Evolutionary conservation across 2,329 filamentous ascomycete genomes (phyloP).

Genomic region (Colletotrichum shisoi): DNA sequence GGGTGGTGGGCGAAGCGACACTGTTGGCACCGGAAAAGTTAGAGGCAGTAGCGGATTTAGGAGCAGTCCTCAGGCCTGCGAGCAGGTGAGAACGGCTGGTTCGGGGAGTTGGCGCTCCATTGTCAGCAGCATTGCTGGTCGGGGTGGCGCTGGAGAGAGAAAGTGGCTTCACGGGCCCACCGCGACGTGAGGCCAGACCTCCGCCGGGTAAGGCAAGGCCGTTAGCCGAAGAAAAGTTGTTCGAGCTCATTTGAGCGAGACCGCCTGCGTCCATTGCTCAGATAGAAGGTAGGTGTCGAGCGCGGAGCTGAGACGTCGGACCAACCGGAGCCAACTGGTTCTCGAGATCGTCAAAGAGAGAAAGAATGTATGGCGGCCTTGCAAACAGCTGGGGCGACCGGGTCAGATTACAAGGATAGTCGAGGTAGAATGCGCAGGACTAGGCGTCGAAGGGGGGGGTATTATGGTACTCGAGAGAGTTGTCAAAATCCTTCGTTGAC

Average conservation of each 20-base stretch:
- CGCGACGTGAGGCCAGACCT: constrained; percentile 83
- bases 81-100: constrained; percentile 95
- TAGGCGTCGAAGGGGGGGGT: constrained; percentile 31
- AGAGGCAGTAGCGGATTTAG: constrained; percentile 79
- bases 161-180: constrained; percentile 89
- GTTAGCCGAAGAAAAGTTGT: constrained; percentile 74
- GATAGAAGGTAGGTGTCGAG: constrained; percentile 36
- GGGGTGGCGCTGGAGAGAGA: constrained; percentile 77
- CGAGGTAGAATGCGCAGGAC: constrained; percentile 23
- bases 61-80: constrained; percentile 89
- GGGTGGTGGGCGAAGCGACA: constrained; percentile 54
- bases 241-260: constrained; percentile 99
- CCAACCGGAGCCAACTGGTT: constrained; percentile 22
- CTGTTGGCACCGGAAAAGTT: constrained; percentile 70
- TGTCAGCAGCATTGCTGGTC: constrained; percentile 71
- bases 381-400: constrained; percentile 34
- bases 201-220: constrained; percentile 78
- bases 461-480: constrained; percentile 40
- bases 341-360: constrained; percentile 25
- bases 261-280: constrained; percentile 90
- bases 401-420: constrained; percentile 41
- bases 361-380: constrained; percentile 36
- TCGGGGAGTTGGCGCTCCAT: constrained; percentile 79
- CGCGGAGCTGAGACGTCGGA: constrained; percentile 24
- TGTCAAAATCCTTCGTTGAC: constrained; percentile 16